Conservation (phyloP, 345 rosid species). For the Gossypium herbaceum region DNA sequence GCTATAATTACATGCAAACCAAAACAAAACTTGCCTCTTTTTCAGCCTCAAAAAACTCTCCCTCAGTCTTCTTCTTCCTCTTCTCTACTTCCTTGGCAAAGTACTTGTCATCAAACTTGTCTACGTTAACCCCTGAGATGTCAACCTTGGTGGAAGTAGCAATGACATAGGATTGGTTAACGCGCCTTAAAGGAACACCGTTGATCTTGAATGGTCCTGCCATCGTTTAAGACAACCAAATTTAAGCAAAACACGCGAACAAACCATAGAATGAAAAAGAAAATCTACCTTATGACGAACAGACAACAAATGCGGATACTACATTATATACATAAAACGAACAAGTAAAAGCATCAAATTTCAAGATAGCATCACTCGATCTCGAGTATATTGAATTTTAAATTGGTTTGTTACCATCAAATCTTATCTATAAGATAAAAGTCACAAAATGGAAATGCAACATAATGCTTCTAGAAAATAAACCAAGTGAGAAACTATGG, state of each 20-base stretch:
- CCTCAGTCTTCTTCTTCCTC: neutral
- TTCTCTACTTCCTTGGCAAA: neutral
- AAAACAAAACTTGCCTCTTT: neutral
- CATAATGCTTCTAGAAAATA: too few relatives aligned
- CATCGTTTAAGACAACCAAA: neutral
- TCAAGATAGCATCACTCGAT: neutral
- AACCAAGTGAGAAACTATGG: too few relatives aligned
- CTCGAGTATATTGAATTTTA: neutral
- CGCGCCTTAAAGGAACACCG: neutral
- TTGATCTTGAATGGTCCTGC: constrained; percentile 4
- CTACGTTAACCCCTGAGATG: neutral
- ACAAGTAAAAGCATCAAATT: neutral
- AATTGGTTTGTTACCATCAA: neutral
- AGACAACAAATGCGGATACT: neutral
- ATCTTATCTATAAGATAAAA: neutral
- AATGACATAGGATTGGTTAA: constrained; percentile 5
- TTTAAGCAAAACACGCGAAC: neutral
- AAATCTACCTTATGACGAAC: neutral
- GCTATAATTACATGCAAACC: neutral
- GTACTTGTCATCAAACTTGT: constrained; percentile 3
- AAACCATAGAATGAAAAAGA: neutral
- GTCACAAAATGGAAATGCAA: neutral
- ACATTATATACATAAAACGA: neutral
- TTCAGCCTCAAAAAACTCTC: neutral
- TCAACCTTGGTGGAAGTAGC: constrained; percentile 5